phyloP scores from a whole-genome alignment of 352 stramenopile genomes.

The Aphanomyces stellatus region DNA sequence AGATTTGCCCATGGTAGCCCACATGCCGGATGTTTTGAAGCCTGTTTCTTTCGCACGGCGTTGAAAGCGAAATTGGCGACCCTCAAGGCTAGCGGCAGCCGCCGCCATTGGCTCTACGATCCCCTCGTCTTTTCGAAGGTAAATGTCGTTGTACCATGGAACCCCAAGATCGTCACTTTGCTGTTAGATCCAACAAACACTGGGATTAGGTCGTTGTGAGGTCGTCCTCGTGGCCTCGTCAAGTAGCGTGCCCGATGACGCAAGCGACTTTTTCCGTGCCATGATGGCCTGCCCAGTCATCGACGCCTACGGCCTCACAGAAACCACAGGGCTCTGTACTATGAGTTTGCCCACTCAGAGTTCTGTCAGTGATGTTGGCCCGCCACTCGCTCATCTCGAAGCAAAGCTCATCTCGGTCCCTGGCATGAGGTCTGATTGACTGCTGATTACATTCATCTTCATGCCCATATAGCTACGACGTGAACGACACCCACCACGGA shows the following conservation, averaged over 20 bases:
- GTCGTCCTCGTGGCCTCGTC: slow-evolving; percentile 92
- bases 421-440: slow-evolving; percentile 95
- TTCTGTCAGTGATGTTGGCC: slow-evolving; percentile 84
- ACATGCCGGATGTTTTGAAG: slow-evolving; percentile 40
- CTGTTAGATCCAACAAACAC: slow-evolving; percentile 81
- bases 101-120: slow-evolving; percentile 85
- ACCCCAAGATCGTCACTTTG: slow-evolving; percentile 64
- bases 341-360: slow-evolving; percentile 30
- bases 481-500: slow-evolving; percentile 27
- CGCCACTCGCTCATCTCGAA: slow-evolving; percentile 72
- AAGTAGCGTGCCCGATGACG: slow-evolving; percentile 83
- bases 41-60: slow-evolving; percentile 79
- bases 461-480: slow-evolving; percentile 7
- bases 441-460: slow-evolving; percentile 36
- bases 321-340: slow-evolving; percentile 45
- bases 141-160: neutral
- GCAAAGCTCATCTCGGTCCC: slow-evolving; percentile 91
- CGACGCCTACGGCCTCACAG: slow-evolving; percentile 94
- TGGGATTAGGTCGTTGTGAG: slow-evolving; percentile 64
- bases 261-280: slow-evolving; percentile 92
- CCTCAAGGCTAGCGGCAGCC: slow-evolving; percentile 29
- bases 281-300: slow-evolving; percentile 86
- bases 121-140: slow-evolving; percentile 82
- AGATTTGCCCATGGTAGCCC: slow-evolving; percentile 77
- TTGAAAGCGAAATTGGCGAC: slow-evolving; percentile 35